These are phyloP conservation scores for Pistacia atlantica DNA, from an alignment of 345 rosid species.

Conservation along the genomic window DNA sequence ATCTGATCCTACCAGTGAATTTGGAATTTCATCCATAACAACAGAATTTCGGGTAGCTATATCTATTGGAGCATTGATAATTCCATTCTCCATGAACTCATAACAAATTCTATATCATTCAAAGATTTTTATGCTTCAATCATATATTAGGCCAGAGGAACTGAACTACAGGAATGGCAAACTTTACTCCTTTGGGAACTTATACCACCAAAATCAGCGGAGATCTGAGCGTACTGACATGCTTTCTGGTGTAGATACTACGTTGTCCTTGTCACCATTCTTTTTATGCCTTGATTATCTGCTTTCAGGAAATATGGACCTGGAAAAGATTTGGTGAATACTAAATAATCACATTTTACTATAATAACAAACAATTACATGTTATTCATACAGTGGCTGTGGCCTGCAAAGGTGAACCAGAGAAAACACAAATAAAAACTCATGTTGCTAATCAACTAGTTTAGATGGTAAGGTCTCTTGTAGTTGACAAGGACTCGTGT, in stretches of 20 bases:
- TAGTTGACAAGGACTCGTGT: too few relatives aligned
- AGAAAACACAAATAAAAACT: background rate
- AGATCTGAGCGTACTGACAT: background rate
- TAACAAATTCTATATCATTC: constrained; percentile 11
- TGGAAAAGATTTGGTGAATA: constrained; percentile 15
- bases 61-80: constrained; percentile 41
- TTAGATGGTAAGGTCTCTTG: background rate
- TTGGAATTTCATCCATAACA: constrained; percentile 33
- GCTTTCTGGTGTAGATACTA: background rate
- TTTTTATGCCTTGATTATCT: constrained; percentile 25
- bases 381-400: background rate
- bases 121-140: background rate
- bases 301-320: constrained; percentile 14
- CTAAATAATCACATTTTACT: background rate
- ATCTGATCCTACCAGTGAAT: constrained; percentile 33
- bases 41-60: constrained; percentile 37
- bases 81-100: constrained; percentile 43
- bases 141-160: background rate
- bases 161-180: background rate
- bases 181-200: background rate
- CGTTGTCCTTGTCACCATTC: constrained; percentile 13
- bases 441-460: background rate
- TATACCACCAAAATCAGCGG: background rate
- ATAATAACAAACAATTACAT: background rate
- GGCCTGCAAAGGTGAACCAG: background rate